Percentiles rank a stretch among this genome's conserved stretches.
These are phyloP conservation scores for Amaranthus palmeri DNA, from an alignment of 148 eudicot species.

Conservation along the genomic window DNA sequence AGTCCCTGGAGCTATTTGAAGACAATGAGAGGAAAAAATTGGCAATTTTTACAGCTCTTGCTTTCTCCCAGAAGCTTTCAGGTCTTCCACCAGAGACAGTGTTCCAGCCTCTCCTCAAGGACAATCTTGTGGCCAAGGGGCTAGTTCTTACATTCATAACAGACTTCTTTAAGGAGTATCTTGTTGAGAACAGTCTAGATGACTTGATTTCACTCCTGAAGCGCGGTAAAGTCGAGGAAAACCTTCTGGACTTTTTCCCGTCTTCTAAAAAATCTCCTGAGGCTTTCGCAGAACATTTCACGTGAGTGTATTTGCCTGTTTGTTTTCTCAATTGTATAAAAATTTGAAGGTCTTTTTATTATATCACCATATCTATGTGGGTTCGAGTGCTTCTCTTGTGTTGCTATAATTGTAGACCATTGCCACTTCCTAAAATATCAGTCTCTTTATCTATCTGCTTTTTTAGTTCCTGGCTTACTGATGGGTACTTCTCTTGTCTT, in stretches of 20 bases:
- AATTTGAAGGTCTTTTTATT: no score
- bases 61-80: slow-evolving; percentile 97
- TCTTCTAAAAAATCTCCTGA: slow-evolving; percentile 76
- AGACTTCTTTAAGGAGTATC: slow-evolving; percentile 92
- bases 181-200: slow-evolving; percentile 89
- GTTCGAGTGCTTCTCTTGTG: no score
- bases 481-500: slow-evolving; percentile 10
- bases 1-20: slow-evolving; percentile 93
- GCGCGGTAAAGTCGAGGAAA: slow-evolving; percentile 88
- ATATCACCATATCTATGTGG: no score
- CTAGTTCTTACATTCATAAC: slow-evolving; percentile 84
- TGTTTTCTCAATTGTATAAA: no score
- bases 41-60: slow-evolving; percentile 95
- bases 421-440: background rate
- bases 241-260: slow-evolving; percentile 85
- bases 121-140: slow-evolving; percentile 95
- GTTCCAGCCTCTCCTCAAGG: slow-evolving; percentile 93
- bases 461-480: background rate
- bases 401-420: no score
- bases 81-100: slow-evolving; percentile 98
- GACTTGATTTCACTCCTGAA: slow-evolving; percentile 85
- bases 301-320: slow-evolving; percentile 42
- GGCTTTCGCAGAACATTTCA: slow-evolving; percentile 91
- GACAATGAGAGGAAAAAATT: slow-evolving; percentile 88
- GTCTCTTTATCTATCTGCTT: background rate